Evolutionary conservation across 129 eudicot species (phyloP).

Genomic region (Ambrosia trifida): DNA sequence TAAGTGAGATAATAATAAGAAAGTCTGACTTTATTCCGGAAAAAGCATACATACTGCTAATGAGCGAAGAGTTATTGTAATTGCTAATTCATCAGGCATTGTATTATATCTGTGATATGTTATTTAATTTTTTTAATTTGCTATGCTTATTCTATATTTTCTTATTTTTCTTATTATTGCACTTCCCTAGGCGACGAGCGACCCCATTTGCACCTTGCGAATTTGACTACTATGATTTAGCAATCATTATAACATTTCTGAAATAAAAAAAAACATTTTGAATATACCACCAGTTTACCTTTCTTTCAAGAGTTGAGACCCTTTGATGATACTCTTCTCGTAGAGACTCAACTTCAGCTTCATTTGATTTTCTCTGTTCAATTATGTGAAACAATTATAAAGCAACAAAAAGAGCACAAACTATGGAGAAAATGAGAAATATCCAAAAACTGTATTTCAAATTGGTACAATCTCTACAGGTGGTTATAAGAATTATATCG

Average conservation of each 20-base stretch:
- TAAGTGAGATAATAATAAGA: background rate
- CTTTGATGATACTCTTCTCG: conserved; percentile 94
- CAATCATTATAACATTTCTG: no score
- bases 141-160: no score
- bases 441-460: background rate
- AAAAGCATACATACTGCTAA: background rate
- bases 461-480: background rate
- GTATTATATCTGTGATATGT: no score
- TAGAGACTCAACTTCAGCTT: conserved; percentile 83
- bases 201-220: no score
- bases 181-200: no score
- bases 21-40: background rate
- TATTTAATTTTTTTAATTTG: no score
- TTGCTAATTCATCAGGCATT: background rate
- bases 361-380: conserved; percentile 85
- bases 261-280: background rate
- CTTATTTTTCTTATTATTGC: no score
- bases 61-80: background rate
- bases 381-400: conserved; percentile 1
- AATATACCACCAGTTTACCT: conserved; percentile 42
- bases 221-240: background rate
- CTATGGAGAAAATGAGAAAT: background rate
- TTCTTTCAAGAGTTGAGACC: conserved; percentile 89
- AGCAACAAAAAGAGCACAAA: background rate
- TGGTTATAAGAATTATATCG: background rate